Evolutionary conservation across 768 basidiomycete genomes (phyloP).

Genomic region (Pleurotus djamor): DNA sequence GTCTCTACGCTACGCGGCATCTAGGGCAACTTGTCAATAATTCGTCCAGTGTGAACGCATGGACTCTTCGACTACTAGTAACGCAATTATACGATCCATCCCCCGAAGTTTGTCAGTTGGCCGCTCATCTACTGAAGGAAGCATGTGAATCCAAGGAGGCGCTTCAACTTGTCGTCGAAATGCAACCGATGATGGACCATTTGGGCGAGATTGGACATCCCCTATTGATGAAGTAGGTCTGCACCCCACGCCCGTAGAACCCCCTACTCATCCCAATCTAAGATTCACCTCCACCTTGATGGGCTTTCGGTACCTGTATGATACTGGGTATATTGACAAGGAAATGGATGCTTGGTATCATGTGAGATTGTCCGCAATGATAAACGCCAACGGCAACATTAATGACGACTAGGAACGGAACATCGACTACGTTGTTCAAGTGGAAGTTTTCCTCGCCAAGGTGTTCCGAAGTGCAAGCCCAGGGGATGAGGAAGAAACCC

Average conservation of each 20-base stretch:
- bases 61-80: conserved; percentile 88
- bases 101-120: conserved; percentile 85
- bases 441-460: conserved; percentile 88
- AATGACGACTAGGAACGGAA: conserved; percentile 75
- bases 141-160: conserved; percentile 84
- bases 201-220: conserved; percentile 91
- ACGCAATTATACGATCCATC: conserved; percentile 96
- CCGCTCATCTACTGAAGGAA: conserved; percentile 86
- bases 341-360: conserved; percentile 98
- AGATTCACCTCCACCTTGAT: conserved; percentile 95
- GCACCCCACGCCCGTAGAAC: background rate
- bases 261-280: background rate
- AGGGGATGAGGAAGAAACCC: conserved; percentile 67
- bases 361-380: conserved; percentile 42
- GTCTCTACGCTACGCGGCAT: conserved; percentile 85
- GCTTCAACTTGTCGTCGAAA: conserved; percentile 87
- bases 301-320: conserved; percentile 90
- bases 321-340: conserved; percentile 88
- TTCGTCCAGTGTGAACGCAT: conserved; percentile 65
- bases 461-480: conserved; percentile 58
- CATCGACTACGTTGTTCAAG: conserved; percentile 87
- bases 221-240: conserved; percentile 76
- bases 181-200: conserved; percentile 95
- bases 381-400: background rate
- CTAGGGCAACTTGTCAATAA: conserved; percentile 78